phyloP scores from a whole-genome alignment of 192 early-diverging fungal genomes.

The Helicostylum pulchrum region DNA sequence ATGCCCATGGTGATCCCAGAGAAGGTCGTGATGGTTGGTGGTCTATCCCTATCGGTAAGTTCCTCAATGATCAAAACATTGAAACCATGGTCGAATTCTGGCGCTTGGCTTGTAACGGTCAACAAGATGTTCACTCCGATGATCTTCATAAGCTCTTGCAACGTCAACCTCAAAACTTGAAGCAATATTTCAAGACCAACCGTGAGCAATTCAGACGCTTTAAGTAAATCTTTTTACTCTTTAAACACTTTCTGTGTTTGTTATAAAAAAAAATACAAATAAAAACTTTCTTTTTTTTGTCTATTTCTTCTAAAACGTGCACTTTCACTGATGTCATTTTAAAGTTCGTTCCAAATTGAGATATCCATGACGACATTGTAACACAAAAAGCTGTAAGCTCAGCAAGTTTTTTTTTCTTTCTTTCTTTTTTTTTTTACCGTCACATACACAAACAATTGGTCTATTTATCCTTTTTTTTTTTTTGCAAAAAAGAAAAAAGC shows the following conservation, averaged over 20 bases:
- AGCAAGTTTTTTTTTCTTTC: background rate
- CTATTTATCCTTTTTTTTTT: slow-evolving; percentile 2
- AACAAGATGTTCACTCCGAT: slow-evolving; percentile 1
- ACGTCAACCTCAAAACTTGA: slow-evolving; percentile 12
- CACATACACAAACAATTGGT: background rate
- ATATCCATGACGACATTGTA: background rate
- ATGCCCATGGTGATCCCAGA: background rate
- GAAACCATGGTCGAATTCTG: slow-evolving; percentile 21
- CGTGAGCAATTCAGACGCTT: slow-evolving; percentile 18
- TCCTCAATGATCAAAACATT: slow-evolving; percentile 21
- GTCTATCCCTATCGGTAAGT: slow-evolving; percentile 24
- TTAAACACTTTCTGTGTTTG: no score
- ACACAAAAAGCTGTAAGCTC: background rate
- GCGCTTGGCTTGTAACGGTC: slow-evolving; percentile 10
- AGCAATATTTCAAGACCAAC: slow-evolving; percentile 20
- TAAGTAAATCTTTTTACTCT: background rate
- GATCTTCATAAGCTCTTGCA: slow-evolving; percentile 18
- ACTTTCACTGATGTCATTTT: no score
- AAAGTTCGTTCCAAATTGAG: no score
- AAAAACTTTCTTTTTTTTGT: no score
- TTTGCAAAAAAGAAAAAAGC: no score
- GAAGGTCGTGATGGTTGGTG: slow-evolving; percentile 13
- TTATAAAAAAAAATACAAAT: no score
- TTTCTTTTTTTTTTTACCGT: background rate
- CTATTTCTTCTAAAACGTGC: no score